phyloP scores from a whole-genome alignment of 1,139 yeast species.

The Saccharomyces hybrid region DNA sequence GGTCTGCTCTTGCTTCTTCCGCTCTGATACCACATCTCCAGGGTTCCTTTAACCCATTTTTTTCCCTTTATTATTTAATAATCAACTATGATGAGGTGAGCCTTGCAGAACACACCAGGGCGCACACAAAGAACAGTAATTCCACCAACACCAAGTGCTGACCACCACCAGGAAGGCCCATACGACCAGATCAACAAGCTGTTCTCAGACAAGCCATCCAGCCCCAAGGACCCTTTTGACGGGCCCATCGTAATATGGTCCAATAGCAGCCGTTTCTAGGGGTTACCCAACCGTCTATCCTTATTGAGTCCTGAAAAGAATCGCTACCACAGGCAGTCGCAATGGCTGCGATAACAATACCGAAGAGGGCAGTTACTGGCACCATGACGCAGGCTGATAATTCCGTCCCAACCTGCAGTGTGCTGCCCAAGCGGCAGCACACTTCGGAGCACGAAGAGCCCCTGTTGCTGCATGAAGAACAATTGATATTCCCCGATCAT shows the following conservation, averaged over 20 bases:
- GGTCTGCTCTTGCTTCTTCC: background rate
- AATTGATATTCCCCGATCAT: conserved; percentile 4
- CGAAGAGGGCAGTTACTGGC: background rate
- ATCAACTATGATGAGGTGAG: background rate
- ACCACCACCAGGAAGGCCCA: background rate
- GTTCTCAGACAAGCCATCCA: background rate
- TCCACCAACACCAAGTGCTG: background rate
- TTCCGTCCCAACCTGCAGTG: background rate
- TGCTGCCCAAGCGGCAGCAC: background rate
- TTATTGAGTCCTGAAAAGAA: no score
- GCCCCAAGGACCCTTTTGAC: background rate
- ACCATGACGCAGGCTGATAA: background rate
- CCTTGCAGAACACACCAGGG: background rate
- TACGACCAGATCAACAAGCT: background rate
- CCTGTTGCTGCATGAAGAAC: background rate
- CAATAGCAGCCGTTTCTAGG: background rate
- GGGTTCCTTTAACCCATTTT: background rate
- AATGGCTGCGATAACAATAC: background rate
- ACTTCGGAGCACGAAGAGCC: background rate
- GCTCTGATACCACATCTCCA: background rate
- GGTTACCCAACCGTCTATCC: background rate
- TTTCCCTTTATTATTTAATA: background rate
- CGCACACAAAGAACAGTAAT: background rate
- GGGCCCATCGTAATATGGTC: background rate
- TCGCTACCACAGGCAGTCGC: background rate